phyloP scores from a whole-genome alignment of 495 filamentous ascomycete species.

The Aspergillus campestris region DNA sequence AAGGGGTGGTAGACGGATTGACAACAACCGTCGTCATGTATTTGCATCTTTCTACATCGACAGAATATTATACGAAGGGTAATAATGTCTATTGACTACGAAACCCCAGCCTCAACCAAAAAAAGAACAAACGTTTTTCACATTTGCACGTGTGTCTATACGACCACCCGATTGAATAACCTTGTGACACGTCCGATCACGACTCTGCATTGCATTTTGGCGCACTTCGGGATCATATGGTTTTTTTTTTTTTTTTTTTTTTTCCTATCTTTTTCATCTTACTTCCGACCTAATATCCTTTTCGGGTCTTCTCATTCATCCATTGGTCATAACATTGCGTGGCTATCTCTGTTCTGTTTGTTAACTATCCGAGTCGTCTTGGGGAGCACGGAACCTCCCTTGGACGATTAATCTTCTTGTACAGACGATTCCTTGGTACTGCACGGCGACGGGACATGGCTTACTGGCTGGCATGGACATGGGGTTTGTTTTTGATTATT shows the following conservation, averaged over 20 bases:
- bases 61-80: too few relatives aligned
- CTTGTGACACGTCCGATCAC: conserved; percentile 37
- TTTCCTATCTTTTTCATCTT: conserved; percentile 10
- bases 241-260: conserved; percentile 26
- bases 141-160: conserved; percentile 4
- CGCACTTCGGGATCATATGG: conserved; percentile 31
- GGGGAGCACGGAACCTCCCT: conserved; percentile 6
- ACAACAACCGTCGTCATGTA: too few relatives aligned
- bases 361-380: conserved; percentile 7
- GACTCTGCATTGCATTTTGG: conserved; percentile 43
- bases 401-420: conserved; percentile 36
- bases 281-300: background rate
- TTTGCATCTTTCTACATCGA: too few relatives aligned
- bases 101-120: conserved; percentile 14
- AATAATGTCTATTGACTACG: conserved; percentile 23
- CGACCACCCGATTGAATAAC: conserved; percentile 16
- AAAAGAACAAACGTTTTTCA: conserved; percentile 1
- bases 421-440: conserved; percentile 25
- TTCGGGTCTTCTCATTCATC: conserved; percentile 6
- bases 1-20: conserved; percentile 52
- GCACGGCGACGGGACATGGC: conserved; percentile 8
- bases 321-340: conserved; percentile 14
- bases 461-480: conserved; percentile 10
- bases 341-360: conserved; percentile 22
- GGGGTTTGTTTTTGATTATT: conserved; percentile 9